phyloP scores from a whole-genome alignment of 176 grass and related monocot species.

The Musa itinerans region DNA sequence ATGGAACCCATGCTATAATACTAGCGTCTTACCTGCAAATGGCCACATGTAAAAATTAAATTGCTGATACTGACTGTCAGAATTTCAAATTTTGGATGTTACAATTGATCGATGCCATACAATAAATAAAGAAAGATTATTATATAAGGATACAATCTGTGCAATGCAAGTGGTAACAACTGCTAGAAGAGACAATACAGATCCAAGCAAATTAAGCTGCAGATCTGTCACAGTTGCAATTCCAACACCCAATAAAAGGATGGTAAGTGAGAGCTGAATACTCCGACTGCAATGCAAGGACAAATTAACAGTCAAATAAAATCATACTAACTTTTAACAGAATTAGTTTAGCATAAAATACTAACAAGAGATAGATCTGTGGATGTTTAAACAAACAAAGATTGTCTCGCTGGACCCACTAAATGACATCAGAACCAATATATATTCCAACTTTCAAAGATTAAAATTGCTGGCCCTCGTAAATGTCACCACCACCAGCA shows the following conservation, averaged over 20 bases:
- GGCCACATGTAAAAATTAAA: background rate
- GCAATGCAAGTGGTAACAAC: constrained; percentile 73
- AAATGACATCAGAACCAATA: no score
- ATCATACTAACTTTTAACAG: background rate
- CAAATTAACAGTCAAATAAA: background rate
- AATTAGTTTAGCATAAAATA: background rate
- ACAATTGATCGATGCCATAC: background rate
- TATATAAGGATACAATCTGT: constrained; percentile 61
- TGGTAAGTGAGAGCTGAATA: constrained; percentile 68
- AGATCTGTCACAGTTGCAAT: constrained; percentile 88
- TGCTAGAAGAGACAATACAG: constrained; percentile 48
- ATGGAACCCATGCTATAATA: no score
- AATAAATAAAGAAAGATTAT: background rate
- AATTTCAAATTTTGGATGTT: background rate
- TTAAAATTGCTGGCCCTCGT: background rate
- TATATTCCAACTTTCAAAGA: background rate
- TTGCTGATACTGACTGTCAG: background rate
- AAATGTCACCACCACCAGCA: no score
- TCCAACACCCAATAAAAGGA: constrained; percentile 70
- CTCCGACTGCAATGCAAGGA: constrained; percentile 39
- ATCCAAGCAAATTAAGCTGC: constrained; percentile 82
- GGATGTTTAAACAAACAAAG: background rate
- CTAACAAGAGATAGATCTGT: background rate
- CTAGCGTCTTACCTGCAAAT: no score
- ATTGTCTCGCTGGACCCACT: background rate